These are phyloP conservation scores for Vigna hirtella DNA, from an alignment of 306 rosid species.

Conservation along the genomic window DNA sequence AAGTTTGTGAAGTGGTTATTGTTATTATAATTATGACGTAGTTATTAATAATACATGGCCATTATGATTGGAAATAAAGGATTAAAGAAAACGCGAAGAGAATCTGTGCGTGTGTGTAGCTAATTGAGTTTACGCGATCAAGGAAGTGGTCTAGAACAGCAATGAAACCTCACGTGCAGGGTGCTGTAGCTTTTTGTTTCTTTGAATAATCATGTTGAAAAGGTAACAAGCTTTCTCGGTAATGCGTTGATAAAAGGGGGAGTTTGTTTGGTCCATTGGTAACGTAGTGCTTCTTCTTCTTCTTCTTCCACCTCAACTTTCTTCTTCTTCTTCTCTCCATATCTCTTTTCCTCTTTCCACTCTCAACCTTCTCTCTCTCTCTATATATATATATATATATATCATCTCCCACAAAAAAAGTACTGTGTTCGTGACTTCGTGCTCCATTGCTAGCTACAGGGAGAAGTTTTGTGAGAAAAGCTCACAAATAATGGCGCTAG, in stretches of 20 bases:
- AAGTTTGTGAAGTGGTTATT: neutral
- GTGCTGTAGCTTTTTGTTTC: constrained; percentile 57
- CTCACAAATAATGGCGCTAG: constrained; percentile 49
- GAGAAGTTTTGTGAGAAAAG: neutral
- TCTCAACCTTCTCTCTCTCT: neutral
- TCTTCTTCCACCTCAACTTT: neutral
- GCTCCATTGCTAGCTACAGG: constrained; percentile 1
- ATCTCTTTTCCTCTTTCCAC: neutral
- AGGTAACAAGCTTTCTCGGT: constrained; percentile 47
- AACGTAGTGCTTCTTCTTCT: neutral
- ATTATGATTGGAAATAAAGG: constrained; percentile 10
- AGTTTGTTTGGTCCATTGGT: constrained; percentile 60
- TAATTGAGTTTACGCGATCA: constrained; percentile 46
- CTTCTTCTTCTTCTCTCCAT: neutral
- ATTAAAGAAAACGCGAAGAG: constrained; percentile 46
- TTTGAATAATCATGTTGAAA: constrained; percentile 33
- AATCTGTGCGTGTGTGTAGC: constrained; percentile 42
- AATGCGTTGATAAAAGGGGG: constrained; percentile 51
- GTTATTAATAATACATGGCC: neutral
- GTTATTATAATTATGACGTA: neutral
- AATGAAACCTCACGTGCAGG: constrained; percentile 72
- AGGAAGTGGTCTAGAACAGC: constrained; percentile 50
- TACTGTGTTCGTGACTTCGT: constrained; percentile 5
- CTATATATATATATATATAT: neutral
- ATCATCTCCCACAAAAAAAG: neutral